Base-by-base conservation (phyloP, 345 rosid genomes). In the Raphanus raphanistrum region DNA sequence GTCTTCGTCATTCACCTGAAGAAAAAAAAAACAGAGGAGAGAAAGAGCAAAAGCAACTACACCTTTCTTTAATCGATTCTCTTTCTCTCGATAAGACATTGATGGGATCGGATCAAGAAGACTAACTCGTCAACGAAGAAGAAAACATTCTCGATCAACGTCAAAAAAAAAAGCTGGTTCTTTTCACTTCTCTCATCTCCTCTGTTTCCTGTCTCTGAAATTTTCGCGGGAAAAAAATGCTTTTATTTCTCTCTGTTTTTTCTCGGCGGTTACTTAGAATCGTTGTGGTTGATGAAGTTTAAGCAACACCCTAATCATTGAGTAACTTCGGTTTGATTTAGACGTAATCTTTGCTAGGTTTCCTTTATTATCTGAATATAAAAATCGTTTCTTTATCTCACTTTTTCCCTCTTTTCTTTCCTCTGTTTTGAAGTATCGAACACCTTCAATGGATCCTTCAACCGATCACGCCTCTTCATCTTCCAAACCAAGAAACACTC, bases 401-500 rank as follows among this genome's bases (percentile, higher is more conserved):
- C 38, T 54, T 61, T 65, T 73, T 75, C 80, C 74, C 71, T 63
- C 57, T 28, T 28, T 79, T 69, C 76, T 74, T 26, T 72, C 52
- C 67, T 75, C 64, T 27, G 54, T 80, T 80, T 70, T 25, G 54
- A 76, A 68, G 52, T 67, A 73, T 69, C 85, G 79, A 71, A 67
- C 86, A 83, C 87, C 68, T 60, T 81, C 80, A 71, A 91, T 91
- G 96, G 96, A 90, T 70, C 74, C 86, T 55, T 77, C 88, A 71
- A 21, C 60, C 73, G 79, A 83, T 84, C 84, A 78, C 74, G 79
- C 73, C 43, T 66, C 50, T 71, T 83, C 94, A 71, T 73, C 86
- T 11, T 79, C 88, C 54, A 84, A 78, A 80, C 70, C 82, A 76
- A 80, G 81, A 68, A 89, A 71, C 76, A 76, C 76, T 11, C 77